Evolutionary conservation across 768 basidiomycete genomes (phyloP).

Genomic region (Plicaturopsis crispa): DNA sequence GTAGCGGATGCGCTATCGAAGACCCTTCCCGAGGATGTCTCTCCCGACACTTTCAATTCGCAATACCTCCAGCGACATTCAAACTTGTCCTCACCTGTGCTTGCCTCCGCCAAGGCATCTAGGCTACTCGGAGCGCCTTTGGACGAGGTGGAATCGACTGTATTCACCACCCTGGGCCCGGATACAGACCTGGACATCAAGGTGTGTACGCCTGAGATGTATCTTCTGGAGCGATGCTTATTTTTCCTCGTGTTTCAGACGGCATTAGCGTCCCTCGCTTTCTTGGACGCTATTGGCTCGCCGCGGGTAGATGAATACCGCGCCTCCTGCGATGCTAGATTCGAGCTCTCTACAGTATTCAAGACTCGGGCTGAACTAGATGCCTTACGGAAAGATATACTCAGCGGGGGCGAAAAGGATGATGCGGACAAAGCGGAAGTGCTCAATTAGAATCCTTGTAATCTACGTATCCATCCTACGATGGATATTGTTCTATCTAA

Average conservation of each 20-base stretch:
- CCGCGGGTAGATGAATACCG: constrained; percentile 56
- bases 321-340: constrained; percentile 40
- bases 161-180: constrained; percentile 42
- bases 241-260: constrained; percentile 29
- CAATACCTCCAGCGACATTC: constrained; percentile 67
- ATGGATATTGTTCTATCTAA: no score
- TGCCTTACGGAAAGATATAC: constrained; percentile 20
- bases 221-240: not conserved
- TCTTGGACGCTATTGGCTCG: constrained; percentile 44
- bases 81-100: constrained; percentile 38
- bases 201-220: constrained; percentile 25
- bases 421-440: constrained; percentile 3
- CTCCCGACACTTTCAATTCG: constrained; percentile 63
- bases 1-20: constrained; percentile 38
- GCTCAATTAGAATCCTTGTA: no score
- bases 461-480: no score
- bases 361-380: constrained; percentile 45
- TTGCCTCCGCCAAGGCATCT: constrained; percentile 58
- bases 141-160: constrained; percentile 52
- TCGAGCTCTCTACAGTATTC: constrained; percentile 62
- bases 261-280: constrained; percentile 37
- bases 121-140: constrained; percentile 35
- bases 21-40: constrained; percentile 49
- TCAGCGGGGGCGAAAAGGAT: not conserved
- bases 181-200: constrained; percentile 36